phyloP scores from a whole-genome alignment of 106 monocot genomes.

The Dioscorea dumetorum region DNA sequence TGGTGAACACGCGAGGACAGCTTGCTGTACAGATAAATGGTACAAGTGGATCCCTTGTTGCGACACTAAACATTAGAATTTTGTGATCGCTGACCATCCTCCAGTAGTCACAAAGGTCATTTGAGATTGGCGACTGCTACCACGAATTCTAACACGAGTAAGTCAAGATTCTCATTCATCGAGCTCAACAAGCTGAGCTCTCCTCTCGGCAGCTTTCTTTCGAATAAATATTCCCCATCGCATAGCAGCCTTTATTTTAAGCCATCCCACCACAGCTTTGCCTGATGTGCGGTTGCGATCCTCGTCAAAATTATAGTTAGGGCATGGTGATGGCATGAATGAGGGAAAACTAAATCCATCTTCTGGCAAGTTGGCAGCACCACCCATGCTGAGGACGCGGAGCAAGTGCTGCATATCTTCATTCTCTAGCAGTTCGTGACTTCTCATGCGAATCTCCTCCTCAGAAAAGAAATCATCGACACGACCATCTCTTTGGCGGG shows the following conservation, averaged over 20 bases:
- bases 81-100: too few species aligned
- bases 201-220: slow-evolving; percentile 86
- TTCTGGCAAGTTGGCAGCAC: slow-evolving; percentile 33
- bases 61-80: too few species aligned
- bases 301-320: slow-evolving; percentile 59
- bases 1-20: too few species aligned
- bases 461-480: slow-evolving; percentile 33
- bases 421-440: slow-evolving; percentile 50
- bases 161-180: slow-evolving; percentile 32
- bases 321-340: slow-evolving; percentile 49
- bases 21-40: too few species aligned
- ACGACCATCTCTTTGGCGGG: background rate
- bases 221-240: slow-evolving; percentile 96
- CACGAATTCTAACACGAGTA: background rate
- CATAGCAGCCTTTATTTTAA: slow-evolving; percentile 99
- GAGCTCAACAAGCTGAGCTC: slow-evolving; percentile 88
- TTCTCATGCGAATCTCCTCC: slow-evolving; percentile 50
- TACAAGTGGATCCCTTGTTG: too few species aligned
- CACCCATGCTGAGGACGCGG: slow-evolving; percentile 55
- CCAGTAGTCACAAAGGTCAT: too few species aligned
- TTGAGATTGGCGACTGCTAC: too few species aligned
- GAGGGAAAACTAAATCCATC: slow-evolving; percentile 55
- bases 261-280: slow-evolving; percentile 93
- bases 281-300: slow-evolving; percentile 62
- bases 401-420: slow-evolving; percentile 67